A percentile compares a stretch with the other conserved stretches of the same genome.
Evolutionary conservation across 2,329 filamentous ascomycete species (phyloP).

Genomic region (Chaetomiaceae sp.): DNA sequence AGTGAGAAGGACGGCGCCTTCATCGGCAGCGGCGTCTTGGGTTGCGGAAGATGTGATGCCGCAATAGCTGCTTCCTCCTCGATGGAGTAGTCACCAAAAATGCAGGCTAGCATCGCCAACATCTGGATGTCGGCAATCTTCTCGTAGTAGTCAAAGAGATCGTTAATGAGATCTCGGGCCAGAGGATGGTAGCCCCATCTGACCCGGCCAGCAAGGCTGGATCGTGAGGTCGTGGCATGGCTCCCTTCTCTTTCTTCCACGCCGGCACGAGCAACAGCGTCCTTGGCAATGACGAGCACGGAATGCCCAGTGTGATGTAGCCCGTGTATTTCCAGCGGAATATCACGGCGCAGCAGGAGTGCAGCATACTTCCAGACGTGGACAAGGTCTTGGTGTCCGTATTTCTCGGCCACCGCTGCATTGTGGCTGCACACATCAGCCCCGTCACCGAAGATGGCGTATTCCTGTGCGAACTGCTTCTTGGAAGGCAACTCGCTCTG

Average conservation of each 20-base stretch:
- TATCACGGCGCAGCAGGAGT: slow-evolving; percentile 69
- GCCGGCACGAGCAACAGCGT: slow-evolving; percentile 44
- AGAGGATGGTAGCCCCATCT: slow-evolving; percentile 64
- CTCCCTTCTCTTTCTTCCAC: slow-evolving; percentile 16
- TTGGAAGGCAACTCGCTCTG: slow-evolving; percentile 71
- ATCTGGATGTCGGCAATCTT: slow-evolving; percentile 59
- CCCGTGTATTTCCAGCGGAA: slow-evolving; percentile 61
- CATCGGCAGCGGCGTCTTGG: slow-evolving; percentile 57
- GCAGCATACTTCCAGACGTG: slow-evolving; percentile 79
- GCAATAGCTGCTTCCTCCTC: slow-evolving; percentile 52
- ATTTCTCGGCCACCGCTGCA: slow-evolving; percentile 65
- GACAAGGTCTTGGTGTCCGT: slow-evolving; percentile 64
- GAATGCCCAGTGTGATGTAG: slow-evolving; percentile 48
- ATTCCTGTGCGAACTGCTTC: slow-evolving; percentile 67
- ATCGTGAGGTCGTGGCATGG: slow-evolving; percentile 16
- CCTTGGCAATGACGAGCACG: slow-evolving; percentile 62
- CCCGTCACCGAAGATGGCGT: slow-evolving; percentile 76
- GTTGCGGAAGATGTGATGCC: slow-evolving; percentile 49
- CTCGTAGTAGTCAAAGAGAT: slow-evolving; percentile 61
- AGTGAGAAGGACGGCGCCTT: slow-evolving; percentile 62
- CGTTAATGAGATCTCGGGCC: slow-evolving; percentile 53
- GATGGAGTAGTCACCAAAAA: slow-evolving; percentile 56
- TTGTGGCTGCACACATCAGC: slow-evolving; percentile 81
- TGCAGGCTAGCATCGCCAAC: slow-evolving; percentile 65
- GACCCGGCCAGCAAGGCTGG: slow-evolving; percentile 49